These are phyloP conservation scores for Tulasnella sp. DNA, from an alignment of 768 basidiomycete genomes.

Conservation along the genomic window DNA sequence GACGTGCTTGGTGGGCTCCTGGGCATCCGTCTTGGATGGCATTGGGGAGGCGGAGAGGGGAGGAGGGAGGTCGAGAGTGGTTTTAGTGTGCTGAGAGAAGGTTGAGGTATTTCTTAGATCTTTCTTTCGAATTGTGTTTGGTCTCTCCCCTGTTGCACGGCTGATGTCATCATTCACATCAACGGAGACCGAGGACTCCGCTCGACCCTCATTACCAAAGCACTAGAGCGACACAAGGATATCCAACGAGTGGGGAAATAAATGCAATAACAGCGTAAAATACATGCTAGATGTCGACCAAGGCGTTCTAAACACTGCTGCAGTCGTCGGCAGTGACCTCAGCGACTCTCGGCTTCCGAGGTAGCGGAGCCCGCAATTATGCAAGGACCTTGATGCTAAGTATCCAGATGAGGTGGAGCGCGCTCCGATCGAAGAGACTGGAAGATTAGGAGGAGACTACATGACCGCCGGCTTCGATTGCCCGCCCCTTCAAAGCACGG, in stretches of 20 bases:
- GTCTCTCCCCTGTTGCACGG: neutral
- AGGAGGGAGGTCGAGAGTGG: neutral
- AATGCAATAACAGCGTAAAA: neutral
- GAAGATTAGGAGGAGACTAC: neutral
- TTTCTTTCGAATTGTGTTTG: neutral
- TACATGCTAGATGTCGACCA: neutral
- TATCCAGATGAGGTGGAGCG: neutral
- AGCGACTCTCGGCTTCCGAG: neutral
- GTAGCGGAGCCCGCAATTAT: neutral
- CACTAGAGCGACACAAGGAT: neutral
- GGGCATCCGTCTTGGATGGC: neutral
- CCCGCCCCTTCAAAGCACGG: neutral
- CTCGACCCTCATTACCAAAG: neutral
- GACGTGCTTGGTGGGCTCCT: neutral
- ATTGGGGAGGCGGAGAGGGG: neutral
- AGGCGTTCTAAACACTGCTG: neutral
- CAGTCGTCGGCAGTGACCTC: neutral
- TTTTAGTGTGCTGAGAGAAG: neutral
- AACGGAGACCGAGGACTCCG: neutral
- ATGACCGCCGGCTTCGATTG: neutral
- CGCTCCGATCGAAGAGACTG: neutral
- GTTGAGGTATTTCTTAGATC: neutral
- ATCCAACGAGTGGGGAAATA: neutral
- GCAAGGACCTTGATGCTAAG: neutral
- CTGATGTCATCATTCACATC: neutral